phyloP scores from a whole-genome alignment of 192 early-diverging fungal genomes.

The Entomortierella lignicola region DNA sequence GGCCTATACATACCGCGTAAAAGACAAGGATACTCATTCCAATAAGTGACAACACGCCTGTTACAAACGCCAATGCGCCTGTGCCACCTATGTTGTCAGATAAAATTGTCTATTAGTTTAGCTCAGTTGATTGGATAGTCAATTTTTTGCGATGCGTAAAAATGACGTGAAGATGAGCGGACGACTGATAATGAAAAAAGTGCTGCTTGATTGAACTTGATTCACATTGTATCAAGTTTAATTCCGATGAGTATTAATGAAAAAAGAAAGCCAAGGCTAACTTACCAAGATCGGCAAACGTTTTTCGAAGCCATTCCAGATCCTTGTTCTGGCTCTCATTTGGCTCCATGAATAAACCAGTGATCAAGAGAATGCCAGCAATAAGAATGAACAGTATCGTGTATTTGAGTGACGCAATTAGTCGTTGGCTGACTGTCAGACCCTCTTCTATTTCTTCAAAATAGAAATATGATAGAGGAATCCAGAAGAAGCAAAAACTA shows the following conservation, averaged over 20 bases:
- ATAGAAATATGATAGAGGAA: slow-evolving; percentile 73
- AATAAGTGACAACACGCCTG: slow-evolving; percentile 57
- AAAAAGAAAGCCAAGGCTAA: too few species aligned
- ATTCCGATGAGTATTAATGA: too few species aligned
- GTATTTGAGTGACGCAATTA: slow-evolving; percentile 62
- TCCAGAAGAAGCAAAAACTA: slow-evolving; percentile 60
- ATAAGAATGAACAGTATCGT: slow-evolving; percentile 67
- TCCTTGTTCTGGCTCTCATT: slow-evolving; percentile 47
- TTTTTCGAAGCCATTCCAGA: slow-evolving; percentile 64
- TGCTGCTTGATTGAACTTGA: too few species aligned
- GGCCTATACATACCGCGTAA: slow-evolving; percentile 65
- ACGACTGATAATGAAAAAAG: neutral
- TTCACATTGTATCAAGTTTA: too few species aligned
- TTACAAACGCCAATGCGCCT: slow-evolving; percentile 60
- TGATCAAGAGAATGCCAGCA: slow-evolving; percentile 55
- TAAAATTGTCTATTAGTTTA: neutral
- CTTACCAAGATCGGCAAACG: slow-evolving; percentile 60
- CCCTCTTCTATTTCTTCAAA: slow-evolving; percentile 68
- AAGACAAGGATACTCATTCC: slow-evolving; percentile 66
- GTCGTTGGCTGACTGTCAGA: slow-evolving; percentile 42
- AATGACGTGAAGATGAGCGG: slow-evolving; percentile 24
- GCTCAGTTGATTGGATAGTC: too few species aligned
- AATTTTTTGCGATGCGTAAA: neutral
- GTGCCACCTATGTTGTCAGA: slow-evolving; percentile 21
- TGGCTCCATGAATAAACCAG: slow-evolving; percentile 63